These are phyloP conservation scores for Grosmannia huntii DNA, from an alignment of 2,329 filamentous ascomycete genomes.

Conservation along the genomic window DNA sequence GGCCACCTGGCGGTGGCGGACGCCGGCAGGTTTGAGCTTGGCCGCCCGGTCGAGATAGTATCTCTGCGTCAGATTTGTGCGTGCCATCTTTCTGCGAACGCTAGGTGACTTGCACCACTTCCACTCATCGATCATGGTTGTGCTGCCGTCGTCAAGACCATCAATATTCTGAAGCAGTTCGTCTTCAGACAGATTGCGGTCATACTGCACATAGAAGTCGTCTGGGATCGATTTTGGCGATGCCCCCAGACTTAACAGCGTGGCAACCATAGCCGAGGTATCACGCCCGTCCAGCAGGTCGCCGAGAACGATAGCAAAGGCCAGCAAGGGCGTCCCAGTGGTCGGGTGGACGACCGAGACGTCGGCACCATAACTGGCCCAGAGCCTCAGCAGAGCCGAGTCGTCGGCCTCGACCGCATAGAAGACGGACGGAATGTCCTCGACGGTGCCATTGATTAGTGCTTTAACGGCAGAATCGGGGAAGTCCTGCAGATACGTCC, in stretches of 20 bases:
- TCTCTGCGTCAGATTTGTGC: conserved; percentile 3
- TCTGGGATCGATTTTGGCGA: conserved; percentile 4
- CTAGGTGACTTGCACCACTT: not conserved
- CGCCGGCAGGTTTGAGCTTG: not conserved
- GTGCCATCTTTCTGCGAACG: not conserved
- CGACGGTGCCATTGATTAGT: conserved; percentile 3
- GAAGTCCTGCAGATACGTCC: not conserved
- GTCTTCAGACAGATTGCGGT: not conserved
- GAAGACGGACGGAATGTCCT: conserved; percentile 6
- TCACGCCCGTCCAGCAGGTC: conserved; percentile 1
- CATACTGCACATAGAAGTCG: conserved; percentile 2
- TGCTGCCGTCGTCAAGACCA: not conserved
- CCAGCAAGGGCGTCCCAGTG: conserved; percentile 1
- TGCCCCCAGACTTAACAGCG: conserved; percentile 8
- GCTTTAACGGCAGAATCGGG: not conserved
- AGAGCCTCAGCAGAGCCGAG: conserved; percentile 3
- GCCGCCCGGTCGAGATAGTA: conserved; percentile 6
- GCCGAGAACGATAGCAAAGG: conserved; percentile 4
- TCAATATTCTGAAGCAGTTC: not conserved
- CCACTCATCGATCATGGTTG: not conserved
- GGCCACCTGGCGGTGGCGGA: conserved; percentile 3
- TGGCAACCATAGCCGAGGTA: conserved; percentile 3
- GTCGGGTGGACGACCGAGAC: not conserved
- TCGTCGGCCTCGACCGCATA: conserved; percentile 7
- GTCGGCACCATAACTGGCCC: conserved; percentile 3